Base-by-base conservation (phyloP, 768 basidiomycete species). In the Trametes cubensis region DNA sequence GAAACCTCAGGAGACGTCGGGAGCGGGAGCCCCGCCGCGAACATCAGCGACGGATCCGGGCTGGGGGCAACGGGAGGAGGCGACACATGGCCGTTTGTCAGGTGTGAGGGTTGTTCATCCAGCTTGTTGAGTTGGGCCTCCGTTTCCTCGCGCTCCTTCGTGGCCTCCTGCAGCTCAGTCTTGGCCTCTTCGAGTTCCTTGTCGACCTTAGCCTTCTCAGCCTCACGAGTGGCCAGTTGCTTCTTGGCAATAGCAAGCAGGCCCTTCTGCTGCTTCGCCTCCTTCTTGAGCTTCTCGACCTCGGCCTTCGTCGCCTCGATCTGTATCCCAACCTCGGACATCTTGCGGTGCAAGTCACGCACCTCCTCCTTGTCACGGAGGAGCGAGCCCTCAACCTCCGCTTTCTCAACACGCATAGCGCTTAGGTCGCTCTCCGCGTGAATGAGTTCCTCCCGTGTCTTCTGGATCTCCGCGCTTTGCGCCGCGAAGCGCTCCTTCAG, bases 221-320 rank as follows among this genome's bases (percentile, higher is more conserved):
- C 79, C 73, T 98, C 96, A 64, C 92, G 89, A 5, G 90, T 85
- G 25, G 83, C 83, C 26, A 98, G 78, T 77, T 98, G 97, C 74
- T 99, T 98, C 78, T 89, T 89, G 6, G 93, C 92, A 72, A 98
- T 96, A 5, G 95, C 95, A 23, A 96, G 81, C 65, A 96, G 80
- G 11, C 97, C 97, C 73, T 94, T 98, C 78, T 98, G 95, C 71
- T 97, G 94, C 73, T 96, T 90, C 2, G 92, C 94, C 54, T 98
- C 95, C 76, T 92, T 98, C 79, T 87, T 95, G 42, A 83, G 73
- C 77, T 91, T 95, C 74, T 98, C 97, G 21, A 94, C 78, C 63
- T 92, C 87, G 13, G 76, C 78, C 73, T 90, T 95, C 54, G 88
- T 72, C 13, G 77, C 70, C 48, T 90, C 85, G 39, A 87, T 87